Conservation (phyloP, 2,329 filamentous ascomycete genomes). For the Xylariales sp. region DNA sequence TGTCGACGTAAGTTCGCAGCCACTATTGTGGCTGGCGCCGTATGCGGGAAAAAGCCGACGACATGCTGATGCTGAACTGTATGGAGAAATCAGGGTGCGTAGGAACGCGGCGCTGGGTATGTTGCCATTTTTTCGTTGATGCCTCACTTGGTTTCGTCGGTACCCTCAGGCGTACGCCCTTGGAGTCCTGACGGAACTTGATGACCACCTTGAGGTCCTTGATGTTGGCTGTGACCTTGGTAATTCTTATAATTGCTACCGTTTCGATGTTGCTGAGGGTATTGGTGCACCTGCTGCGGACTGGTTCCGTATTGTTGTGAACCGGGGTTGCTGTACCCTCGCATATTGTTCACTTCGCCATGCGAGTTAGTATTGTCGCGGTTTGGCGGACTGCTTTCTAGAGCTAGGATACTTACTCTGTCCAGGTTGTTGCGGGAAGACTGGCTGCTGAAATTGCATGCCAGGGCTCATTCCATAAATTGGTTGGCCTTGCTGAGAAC, state of each 20-base stretch:
- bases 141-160: constrained; percentile 42
- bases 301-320: constrained; percentile 62
- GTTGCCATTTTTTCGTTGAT: constrained; percentile 10
- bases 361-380: constrained; percentile 31
- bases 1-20: no score
- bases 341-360: constrained; percentile 52
- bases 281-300: constrained; percentile 62
- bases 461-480: constrained; percentile 73
- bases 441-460: constrained; percentile 70
- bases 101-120: constrained; percentile 23
- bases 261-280: constrained; percentile 54
- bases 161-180: constrained; percentile 33
- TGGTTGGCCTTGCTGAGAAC: constrained; percentile 84
- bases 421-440: constrained; percentile 66
- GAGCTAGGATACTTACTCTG: constrained; percentile 61
- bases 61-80: constrained; percentile 9
- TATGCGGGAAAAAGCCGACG: no score
- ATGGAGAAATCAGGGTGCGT: constrained; percentile 23
- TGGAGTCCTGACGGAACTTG: constrained; percentile 28
- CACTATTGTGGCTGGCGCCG: no score
- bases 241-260: constrained; percentile 50
- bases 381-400: constrained; percentile 14
- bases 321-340: constrained; percentile 54
- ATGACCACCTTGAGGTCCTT: constrained; percentile 31
- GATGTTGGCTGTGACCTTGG: constrained; percentile 37